Evolutionary conservation across 495 filamentous ascomycete genomes (phyloP).

Genomic region (Neurospora sp.): DNA sequence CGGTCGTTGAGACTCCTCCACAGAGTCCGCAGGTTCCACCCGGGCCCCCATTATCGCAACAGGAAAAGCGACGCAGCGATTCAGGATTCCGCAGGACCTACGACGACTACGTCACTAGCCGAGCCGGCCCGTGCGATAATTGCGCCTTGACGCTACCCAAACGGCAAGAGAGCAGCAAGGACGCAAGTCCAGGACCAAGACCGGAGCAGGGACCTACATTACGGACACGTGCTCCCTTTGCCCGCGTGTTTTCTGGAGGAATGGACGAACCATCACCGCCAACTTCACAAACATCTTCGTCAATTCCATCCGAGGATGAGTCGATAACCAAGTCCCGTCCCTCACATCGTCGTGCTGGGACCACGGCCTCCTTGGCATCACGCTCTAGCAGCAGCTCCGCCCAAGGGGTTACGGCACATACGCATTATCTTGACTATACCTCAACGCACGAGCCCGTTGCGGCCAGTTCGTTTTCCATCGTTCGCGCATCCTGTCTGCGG

Average conservation of each 20-base stretch:
- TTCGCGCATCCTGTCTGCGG: slow-evolving; percentile 77
- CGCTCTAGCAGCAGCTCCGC: slow-evolving; percentile 37
- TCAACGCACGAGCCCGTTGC: slow-evolving; percentile 71
- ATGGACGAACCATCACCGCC: slow-evolving; percentile 30
- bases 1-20: slow-evolving; percentile 50
- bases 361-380: slow-evolving; percentile 22
- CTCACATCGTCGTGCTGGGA: slow-evolving; percentile 22
- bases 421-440: slow-evolving; percentile 76
- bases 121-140: slow-evolving; percentile 48
- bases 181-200: slow-evolving; percentile 4
- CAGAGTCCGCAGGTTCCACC: slow-evolving; percentile 45
- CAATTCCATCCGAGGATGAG: slow-evolving; percentile 37
- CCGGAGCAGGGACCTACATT: slow-evolving; percentile 30
- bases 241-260: slow-evolving; percentile 32
- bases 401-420: slow-evolving; percentile 52
- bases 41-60: slow-evolving; percentile 16
- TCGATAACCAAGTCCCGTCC: slow-evolving; percentile 7
- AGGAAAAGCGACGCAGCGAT: slow-evolving; percentile 30
- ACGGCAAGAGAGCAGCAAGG: slow-evolving; percentile 30
- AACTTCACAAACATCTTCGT: slow-evolving; percentile 34
- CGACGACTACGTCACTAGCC: slow-evolving; percentile 45
- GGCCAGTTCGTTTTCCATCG: slow-evolving; percentile 68
- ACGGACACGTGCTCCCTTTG: slow-evolving; percentile 38
- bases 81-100: slow-evolving; percentile 43
- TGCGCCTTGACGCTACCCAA: slow-evolving; percentile 52